These are phyloP conservation scores for Coemansia sp. DNA, from an alignment of 192 early-diverging fungal genomes.

Conservation along the genomic window DNA sequence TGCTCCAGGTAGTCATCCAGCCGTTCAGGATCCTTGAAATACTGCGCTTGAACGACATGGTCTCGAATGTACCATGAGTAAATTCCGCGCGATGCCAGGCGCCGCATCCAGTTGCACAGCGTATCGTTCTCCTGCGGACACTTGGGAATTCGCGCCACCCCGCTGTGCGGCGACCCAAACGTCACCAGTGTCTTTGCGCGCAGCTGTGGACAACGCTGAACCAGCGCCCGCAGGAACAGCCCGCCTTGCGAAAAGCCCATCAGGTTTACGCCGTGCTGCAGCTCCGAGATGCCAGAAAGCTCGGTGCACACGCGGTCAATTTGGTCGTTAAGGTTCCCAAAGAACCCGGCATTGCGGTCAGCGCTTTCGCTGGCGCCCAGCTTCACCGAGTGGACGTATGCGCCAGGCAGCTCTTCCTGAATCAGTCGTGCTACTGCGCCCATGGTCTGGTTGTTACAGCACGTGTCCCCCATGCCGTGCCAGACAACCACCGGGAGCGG, in stretches of 20 bases:
- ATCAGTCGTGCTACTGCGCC: conserved; percentile 42
- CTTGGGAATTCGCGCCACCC: conserved; percentile 75
- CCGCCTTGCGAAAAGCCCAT: conserved; percentile 89
- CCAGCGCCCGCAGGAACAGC: conserved; percentile 69
- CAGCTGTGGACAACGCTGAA: conserved; percentile 77
- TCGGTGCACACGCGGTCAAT: conserved; percentile 72
- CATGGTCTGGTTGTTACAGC: conserved; percentile 69
- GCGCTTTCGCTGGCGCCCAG: conserved; percentile 62
- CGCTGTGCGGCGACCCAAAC: conserved; percentile 80
- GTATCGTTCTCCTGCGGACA: conserved; percentile 56
- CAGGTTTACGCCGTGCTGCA: conserved; percentile 77
- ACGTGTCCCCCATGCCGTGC: conserved; percentile 89
- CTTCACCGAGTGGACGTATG: conserved; percentile 72
- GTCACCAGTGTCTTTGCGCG: conserved; percentile 76
- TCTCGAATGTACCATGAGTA: conserved; percentile 82
- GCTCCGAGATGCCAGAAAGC: conserved; percentile 55
- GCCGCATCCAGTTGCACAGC: conserved; percentile 69
- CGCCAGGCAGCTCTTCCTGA: conserved; percentile 54
- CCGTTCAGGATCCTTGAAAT: conserved; percentile 72
- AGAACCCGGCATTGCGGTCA: conserved; percentile 79
- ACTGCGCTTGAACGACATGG: conserved; percentile 90
- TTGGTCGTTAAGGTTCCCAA: conserved; percentile 80
- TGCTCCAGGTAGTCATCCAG: conserved; percentile 65
- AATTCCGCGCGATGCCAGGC: conserved; percentile 72
- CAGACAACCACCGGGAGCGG: conserved; percentile 64